These are phyloP conservation scores for Acanthamoeba quina DNA, from an alignment of 208 protist species.

Conservation along the genomic window DNA sequence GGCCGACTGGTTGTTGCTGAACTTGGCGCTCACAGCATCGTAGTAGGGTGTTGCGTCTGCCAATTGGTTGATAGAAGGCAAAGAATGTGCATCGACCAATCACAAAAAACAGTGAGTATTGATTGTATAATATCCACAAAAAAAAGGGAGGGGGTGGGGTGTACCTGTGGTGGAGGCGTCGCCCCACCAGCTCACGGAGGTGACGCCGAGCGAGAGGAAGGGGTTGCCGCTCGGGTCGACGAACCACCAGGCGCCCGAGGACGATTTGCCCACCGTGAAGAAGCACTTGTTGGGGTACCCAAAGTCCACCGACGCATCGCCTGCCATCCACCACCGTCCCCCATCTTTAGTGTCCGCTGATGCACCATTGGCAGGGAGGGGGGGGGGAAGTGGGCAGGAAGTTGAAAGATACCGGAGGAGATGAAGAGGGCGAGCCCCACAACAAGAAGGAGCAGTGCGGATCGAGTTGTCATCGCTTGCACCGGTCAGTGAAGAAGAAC, in stretches of 20 bases:
- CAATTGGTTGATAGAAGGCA: background rate
- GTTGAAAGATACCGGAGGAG: background rate
- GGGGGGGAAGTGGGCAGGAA: too few relatives aligned
- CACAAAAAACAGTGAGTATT: too few relatives aligned
- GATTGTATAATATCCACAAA: too few relatives aligned
- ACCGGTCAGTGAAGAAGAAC: too few relatives aligned
- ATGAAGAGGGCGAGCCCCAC: background rate
- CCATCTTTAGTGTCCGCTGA: too few relatives aligned
- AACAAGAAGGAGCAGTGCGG: background rate
- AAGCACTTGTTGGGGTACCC: slow-evolving; percentile 27
- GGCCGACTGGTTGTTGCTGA: slow-evolving; percentile 18
- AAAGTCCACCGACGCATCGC: background rate
- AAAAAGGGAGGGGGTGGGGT: background rate
- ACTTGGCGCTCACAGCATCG: background rate
- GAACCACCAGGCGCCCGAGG: background rate
- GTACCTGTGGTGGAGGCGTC: background rate
- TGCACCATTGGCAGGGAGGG: too few relatives aligned
- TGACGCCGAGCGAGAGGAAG: slow-evolving; percentile 33
- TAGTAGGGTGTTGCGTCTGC: background rate
- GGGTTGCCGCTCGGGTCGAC: background rate
- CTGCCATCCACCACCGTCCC: background rate
- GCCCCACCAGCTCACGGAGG: background rate
- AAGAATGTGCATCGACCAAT: background rate
- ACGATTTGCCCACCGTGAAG: slow-evolving; percentile 1
- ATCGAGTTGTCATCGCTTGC: too few relatives aligned